Evolutionary conservation across 306 rosid genomes (phyloP).

Genomic region (Rosa multiflora): DNA sequence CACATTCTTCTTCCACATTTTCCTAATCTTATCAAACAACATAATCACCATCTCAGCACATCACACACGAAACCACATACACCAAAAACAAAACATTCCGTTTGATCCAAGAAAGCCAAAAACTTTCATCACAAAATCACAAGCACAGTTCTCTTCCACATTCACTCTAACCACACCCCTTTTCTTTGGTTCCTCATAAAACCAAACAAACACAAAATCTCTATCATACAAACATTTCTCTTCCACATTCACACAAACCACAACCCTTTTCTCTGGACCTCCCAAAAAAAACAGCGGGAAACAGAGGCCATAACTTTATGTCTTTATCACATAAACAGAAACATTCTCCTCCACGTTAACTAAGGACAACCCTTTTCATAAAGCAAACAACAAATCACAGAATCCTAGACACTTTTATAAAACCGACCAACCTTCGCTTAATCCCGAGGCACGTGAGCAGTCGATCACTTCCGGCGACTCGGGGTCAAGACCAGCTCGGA

Average conservation of each 20-base stretch:
- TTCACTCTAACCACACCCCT: background rate
- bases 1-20: background rate
- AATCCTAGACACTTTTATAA: no score
- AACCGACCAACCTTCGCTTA: constrained; percentile 31
- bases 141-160: background rate
- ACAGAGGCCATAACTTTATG: no score
- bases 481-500: constrained; percentile 28
- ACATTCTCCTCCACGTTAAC: background rate
- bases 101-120: background rate
- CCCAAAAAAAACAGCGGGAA: no score
- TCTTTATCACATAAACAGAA: background rate
- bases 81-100: background rate
- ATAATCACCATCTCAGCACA: background rate
- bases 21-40: background rate
- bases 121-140: background rate
- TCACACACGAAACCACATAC: background rate
- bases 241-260: no score
- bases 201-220: no score
- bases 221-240: no score
- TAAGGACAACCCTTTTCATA: background rate
- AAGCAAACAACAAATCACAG: background rate
- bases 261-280: no score
- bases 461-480: constrained; percentile 37
- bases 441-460: constrained; percentile 26
- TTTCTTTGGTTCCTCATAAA: no score